These are phyloP conservation scores for Fusarium mundagurra DNA, from an alignment of 2,329 filamentous ascomycete genomes.

Conservation along the genomic window DNA sequence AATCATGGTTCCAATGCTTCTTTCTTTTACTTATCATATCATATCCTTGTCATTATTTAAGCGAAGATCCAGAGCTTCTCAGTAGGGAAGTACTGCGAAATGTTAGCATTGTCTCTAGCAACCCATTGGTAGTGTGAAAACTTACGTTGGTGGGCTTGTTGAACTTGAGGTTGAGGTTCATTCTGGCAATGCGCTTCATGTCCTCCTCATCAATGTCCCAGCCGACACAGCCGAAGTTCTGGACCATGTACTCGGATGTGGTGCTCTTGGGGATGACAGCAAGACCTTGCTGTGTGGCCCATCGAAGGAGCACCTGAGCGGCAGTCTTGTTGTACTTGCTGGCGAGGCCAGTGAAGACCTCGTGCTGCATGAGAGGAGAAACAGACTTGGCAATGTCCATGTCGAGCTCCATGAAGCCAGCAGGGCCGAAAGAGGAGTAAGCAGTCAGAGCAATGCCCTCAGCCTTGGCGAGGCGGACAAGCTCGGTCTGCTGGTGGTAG, in stretches of 20 bases:
- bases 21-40: slow-evolving; percentile 32
- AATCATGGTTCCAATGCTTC: slow-evolving; percentile 31
- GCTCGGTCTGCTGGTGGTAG: slow-evolving; percentile 79
- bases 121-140: slow-evolving; percentile 25
- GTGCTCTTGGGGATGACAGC: slow-evolving; percentile 85
- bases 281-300: slow-evolving; percentile 84
- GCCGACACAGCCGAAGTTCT: slow-evolving; percentile 73
- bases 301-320: slow-evolving; percentile 84
- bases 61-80: slow-evolving; percentile 68
- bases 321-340: slow-evolving; percentile 76
- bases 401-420: slow-evolving; percentile 80
- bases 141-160: slow-evolving; percentile 79
- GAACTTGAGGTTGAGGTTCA: slow-evolving; percentile 76
- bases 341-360: slow-evolving; percentile 71
- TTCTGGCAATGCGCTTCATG: slow-evolving; percentile 70
- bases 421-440: slow-evolving; percentile 85
- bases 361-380: slow-evolving; percentile 76
- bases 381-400: slow-evolving; percentile 68
- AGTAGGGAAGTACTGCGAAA: slow-evolving; percentile 62
- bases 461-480: slow-evolving; percentile 74
- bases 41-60: slow-evolving; percentile 47
- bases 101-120: slow-evolving; percentile 7
- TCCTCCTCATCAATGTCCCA: slow-evolving; percentile 75
- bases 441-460: slow-evolving; percentile 81
- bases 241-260: slow-evolving; percentile 60